Base-by-base conservation (phyloP, 2,329 filamentous ascomycete genomes). In the Hypoxylon sp. region DNA sequence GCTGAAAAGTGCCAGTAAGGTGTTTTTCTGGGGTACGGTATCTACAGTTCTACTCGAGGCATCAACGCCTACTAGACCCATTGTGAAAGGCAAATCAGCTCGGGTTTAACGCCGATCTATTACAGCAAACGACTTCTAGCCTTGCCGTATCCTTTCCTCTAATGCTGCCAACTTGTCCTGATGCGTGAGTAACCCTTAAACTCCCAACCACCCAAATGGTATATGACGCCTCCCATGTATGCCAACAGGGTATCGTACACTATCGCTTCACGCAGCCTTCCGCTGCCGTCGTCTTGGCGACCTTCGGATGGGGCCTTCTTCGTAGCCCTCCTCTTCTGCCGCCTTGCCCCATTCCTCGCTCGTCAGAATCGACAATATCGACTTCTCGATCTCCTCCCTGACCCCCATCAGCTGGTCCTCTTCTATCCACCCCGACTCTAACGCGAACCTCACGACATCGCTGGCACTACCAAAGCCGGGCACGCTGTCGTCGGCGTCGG, bases 351-450 rank as follows among this genome's bases (percentile, higher is more conserved):
- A 48, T 35, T 66, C 65, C 11, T 69, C 58, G 15, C 50, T 42
- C 11, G 59, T 38, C 23, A 72, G 31, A 29, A 71, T 66, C 48
- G 71, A 73, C 35, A 73, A 48, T 51, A 72, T 73, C 56, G 71
- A 73, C 48, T 60, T 72, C 54, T 73, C 71, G 1, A 67, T 55
- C 40, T 72, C 70, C 23, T 69, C 67, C 20, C 69, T 58, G 6
- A 66, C 68, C 1, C 75, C 80, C 20, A 76, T 70, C 35, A 87
- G 68, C 70, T 87, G 83, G 15, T 77, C 77, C 64, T 82, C 78
- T 1, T 75, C 77, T 40, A 87, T 73, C 84, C 84, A 87, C 4
- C 82, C 83, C 1, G 81, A 77, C 70, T 86, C 83, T 9, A 84
- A 75, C 3, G 82, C 82, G 65, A 84, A 86, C 46, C 78, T 74